phyloP scores from a whole-genome alignment of 2,329 filamentous ascomycete species.

The Curvularia sp. region DNA sequence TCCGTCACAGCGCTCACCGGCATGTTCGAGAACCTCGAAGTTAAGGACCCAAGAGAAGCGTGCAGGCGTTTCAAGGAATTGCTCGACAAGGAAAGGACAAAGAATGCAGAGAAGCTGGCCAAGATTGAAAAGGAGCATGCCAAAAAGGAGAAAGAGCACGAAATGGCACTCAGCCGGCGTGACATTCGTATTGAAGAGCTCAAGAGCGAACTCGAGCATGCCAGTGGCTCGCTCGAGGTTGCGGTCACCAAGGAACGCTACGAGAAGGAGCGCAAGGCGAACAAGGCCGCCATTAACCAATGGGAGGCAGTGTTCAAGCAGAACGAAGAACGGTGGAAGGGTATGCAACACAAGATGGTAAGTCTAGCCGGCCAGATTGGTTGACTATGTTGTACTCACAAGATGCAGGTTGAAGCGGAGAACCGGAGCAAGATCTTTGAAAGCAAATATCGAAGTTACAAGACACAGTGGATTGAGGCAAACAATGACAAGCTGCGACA shows the following conservation, averaged over 20 bases:
- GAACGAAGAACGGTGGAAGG: slow-evolving; percentile 41
- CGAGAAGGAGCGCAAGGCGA: slow-evolving; percentile 39
- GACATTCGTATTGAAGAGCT: slow-evolving; percentile 33
- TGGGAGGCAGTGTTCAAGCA: slow-evolving; percentile 44
- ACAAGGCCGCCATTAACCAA: slow-evolving; percentile 42
- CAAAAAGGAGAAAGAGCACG: slow-evolving; percentile 53
- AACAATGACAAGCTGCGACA: slow-evolving; percentile 35
- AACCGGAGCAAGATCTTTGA: slow-evolving; percentile 34
- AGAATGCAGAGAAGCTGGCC: slow-evolving; percentile 43
- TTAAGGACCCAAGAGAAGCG: slow-evolving; percentile 57
- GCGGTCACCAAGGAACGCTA: slow-evolving; percentile 37
- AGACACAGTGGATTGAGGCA: slow-evolving; percentile 33
- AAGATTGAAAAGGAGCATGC: slow-evolving; percentile 69
- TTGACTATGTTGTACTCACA: slow-evolving; percentile 6
- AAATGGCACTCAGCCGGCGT: slow-evolving; percentile 25
- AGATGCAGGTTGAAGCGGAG: slow-evolving; percentile 30
- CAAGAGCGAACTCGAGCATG: slow-evolving; percentile 32
- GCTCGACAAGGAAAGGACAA: slow-evolving; percentile 53
- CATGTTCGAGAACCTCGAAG: slow-evolving; percentile 73
- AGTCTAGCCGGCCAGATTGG: slow-evolving; percentile 6
- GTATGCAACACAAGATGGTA: slow-evolving; percentile 37
- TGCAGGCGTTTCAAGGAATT: slow-evolving; percentile 54
- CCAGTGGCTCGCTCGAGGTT: slow-evolving; percentile 30
- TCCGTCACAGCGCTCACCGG: slow-evolving; percentile 62
- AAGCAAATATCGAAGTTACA: slow-evolving; percentile 37